Evolutionary conservation across 176 grass and related monocot genomes (phyloP), one percentile per base, ranked within the genome.

Genomic region (Ensete ventricosum): DNA sequence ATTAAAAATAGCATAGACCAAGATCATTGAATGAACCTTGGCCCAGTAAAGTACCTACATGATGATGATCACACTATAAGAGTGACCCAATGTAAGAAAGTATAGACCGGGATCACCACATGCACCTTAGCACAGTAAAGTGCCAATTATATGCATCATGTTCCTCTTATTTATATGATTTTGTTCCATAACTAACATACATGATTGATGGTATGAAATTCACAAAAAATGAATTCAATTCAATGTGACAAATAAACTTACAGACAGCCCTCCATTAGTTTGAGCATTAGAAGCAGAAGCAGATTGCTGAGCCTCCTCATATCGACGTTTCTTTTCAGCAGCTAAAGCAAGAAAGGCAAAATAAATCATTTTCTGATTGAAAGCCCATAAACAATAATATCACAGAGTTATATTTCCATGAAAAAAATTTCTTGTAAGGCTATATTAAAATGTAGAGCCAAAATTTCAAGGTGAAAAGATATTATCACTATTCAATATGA

Each of bases 251-350:
- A 69, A 80, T 17, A 66, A 82, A 81, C 91, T 99, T 91, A 99
- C 96, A 91, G 82, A 67, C 62, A 75, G 25, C 5, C 71, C 80
- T 78, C 86, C 96, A 79, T 89, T 99, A 80, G 57, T 89, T 83
- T 91, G 20, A 54, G 76, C 78, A 82, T 83, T 91, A 73, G 83
- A 9, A 25, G 20, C 50, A 26, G 75, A 78, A 27, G 78, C 84
- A 78, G 77, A 58, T 54, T 89, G 80, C 60, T 94, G 88, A 60
- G 81, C 49, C 74, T 99, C 96, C 78, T 95, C 91, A 73, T 76
- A 67, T 53, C 85, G 79, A 53, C 86, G 82, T 55, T 88, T 99
- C 88, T 79, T 99, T 82, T 91, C 96, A 75, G 84, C 84, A 54
- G 84, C 88, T 94, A 16, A 78, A 65, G 63, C 51, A 52, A 78